Conservation (phyloP, 768 basidiomycete species). For the Scleroderma bovista region DNA sequence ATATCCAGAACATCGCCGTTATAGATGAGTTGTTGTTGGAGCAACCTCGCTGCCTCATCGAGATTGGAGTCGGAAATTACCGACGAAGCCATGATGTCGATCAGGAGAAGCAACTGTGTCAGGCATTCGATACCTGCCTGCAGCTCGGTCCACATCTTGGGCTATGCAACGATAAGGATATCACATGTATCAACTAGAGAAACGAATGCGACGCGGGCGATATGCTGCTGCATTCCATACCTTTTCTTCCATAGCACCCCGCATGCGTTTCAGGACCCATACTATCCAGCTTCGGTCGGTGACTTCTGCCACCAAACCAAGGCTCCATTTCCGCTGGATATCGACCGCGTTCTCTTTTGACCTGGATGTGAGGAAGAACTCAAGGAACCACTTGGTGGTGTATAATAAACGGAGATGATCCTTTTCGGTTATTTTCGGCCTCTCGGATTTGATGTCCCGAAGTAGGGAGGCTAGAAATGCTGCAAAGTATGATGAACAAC, state of each 20-base stretch:
- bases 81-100: conserved; percentile 74
- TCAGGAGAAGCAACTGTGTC: conserved; percentile 83
- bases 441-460: conserved; percentile 90
- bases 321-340: conserved; percentile 43
- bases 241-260: conserved; percentile 86
- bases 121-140: conserved; percentile 94
- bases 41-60: conserved; percentile 68
- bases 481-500: conserved; percentile 28
- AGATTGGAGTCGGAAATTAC: conserved; percentile 37
- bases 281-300: conserved; percentile 83
- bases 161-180: conserved; percentile 40
- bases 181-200: conserved; percentile 7
- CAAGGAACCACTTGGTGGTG: conserved; percentile 86
- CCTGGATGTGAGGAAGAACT: conserved; percentile 69
- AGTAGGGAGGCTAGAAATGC: conserved; percentile 83
- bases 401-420: conserved; percentile 87
- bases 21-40: conserved; percentile 91
- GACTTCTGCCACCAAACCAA: conserved; percentile 78
- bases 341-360: conserved; percentile 30
- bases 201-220: conserved; percentile 1
- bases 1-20: conserved; percentile 93
- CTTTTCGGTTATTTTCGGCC: conserved; percentile 89
- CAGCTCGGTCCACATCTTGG: conserved; percentile 89
- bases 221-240: conserved; percentile 36
- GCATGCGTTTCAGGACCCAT: conserved; percentile 89